Evolutionary conservation across 1,139 yeast species (phyloP), one percentile per base, ranked within the genome.

Genomic region (Taphrina confusa): DNA sequence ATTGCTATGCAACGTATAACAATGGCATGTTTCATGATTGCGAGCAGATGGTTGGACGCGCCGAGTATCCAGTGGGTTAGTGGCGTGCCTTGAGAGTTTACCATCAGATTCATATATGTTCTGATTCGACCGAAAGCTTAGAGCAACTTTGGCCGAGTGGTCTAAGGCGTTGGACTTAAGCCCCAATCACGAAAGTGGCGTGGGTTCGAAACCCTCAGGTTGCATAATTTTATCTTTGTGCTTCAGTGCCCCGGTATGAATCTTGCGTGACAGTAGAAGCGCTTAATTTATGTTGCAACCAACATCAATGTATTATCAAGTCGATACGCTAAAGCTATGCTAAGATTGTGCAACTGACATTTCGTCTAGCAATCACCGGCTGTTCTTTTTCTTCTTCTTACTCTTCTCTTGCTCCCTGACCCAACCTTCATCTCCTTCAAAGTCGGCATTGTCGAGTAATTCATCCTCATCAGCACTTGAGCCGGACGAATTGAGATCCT

Each of bases 351-450:
- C n/a, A n/a, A n/a, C n/a, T n/a, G n/a, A n/a, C n/a, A n/a, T n/a
- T n/a, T n/a, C n/a, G n/a, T 5, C 3, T 18, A 6, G 8, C 20
- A 12, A 37, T 4, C 6, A 37, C 9, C 25, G 23, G 20, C 23
- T 18, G n/a, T 9, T 6, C 25, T 37, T n/a, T 42, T 23, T 23
- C 31, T 23, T 42, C 45, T 39, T 39, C 20, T 39, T 39, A 23
- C 11, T 18, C 25, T 22, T 39, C 23, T 28, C 50, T 14, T 45
- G 37, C 25, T 45, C 31, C 9, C 20, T 42, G 9, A 25, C 31
- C 52, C 52, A 47, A 12, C 20, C 20, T 20, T 47, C 52, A n/a
- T 47, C 52, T 16, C 52, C 52, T 23, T 47, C 42, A 28, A 33
- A 47, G 22, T 47, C 52, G 9, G 52, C 52, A 34, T 47, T 47